These are phyloP conservation scores for Penicillium sp. DNA, from an alignment of 2,329 filamentous ascomycete species.

Conservation along the genomic window DNA sequence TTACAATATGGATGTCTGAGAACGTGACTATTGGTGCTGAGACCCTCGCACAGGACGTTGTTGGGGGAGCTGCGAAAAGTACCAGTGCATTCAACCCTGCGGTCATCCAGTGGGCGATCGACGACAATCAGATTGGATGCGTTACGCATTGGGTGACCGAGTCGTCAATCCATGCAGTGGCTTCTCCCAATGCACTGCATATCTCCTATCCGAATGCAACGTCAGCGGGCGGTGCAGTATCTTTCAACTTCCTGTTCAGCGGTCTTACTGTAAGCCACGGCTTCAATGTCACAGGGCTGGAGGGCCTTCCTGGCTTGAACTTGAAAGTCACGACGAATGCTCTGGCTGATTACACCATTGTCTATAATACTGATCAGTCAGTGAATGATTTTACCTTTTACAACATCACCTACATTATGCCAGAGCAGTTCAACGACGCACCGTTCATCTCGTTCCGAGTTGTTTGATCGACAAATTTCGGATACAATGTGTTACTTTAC, in stretches of 20 bases:
- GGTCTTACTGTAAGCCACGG: slow-evolving; percentile 48
- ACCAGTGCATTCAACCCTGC: slow-evolving; percentile 58
- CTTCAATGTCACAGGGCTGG: slow-evolving; percentile 15
- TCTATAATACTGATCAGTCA: slow-evolving; percentile 15
- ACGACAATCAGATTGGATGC: slow-evolving; percentile 23
- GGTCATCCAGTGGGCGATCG: slow-evolving; percentile 58
- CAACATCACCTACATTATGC: slow-evolving; percentile 19
- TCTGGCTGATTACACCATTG: slow-evolving; percentile 8
- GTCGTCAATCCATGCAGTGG: slow-evolving; percentile 41
- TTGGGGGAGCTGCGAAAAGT: slow-evolving; percentile 56
- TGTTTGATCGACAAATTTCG: background rate
- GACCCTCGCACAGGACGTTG: slow-evolving; percentile 55
- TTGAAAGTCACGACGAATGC: slow-evolving; percentile 13
- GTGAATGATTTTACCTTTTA: slow-evolving; percentile 19
- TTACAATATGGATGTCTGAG: slow-evolving; percentile 57
- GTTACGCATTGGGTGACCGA: slow-evolving; percentile 42
- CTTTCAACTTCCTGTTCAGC: slow-evolving; percentile 17
- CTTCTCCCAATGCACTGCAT: slow-evolving; percentile 45
- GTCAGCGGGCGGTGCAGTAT: slow-evolving; percentile 1
- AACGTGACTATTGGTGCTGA: slow-evolving; percentile 61
- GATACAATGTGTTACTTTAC: background rate
- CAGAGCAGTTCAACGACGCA: slow-evolving; percentile 5
- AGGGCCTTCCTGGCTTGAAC: slow-evolving; percentile 12
- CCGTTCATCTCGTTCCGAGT: slow-evolving; percentile 13
- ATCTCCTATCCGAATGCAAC: slow-evolving; percentile 55